Evolutionary conservation across 345 rosid genomes (phyloP), one percentile per base, ranked within the genome.

Genomic region (Brassica juncea): DNA sequence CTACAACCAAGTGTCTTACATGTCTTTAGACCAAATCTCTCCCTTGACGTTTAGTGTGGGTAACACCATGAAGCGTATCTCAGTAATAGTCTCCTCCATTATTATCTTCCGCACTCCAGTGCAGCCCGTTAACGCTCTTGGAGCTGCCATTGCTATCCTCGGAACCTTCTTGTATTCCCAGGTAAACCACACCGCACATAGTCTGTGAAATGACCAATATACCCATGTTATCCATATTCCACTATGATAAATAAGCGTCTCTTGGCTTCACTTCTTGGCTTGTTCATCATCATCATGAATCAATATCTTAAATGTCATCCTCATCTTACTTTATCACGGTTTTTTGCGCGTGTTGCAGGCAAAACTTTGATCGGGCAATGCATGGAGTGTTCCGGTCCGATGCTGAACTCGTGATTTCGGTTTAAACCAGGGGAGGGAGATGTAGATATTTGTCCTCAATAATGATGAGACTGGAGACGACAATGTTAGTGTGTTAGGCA

Each of bases 141-240:
- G 99, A 73, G 97, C 98, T 27, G 98, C 97, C 85, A 90, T 95
- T 5, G 99, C 99, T 3, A 70, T 93, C 84, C 87, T 95, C 6
- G 99, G 99, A 77, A 93, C 97, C 66, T 95, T 95, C 97, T 77
- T 95, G 80, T 95, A 95, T 67, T 95, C 98, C 27, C 98, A 95
- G 99, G 99, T 93, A 84, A 84, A 52, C 21, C 25, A 16, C 21
- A 12, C 49, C 15, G 9, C 68, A 37, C 54, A 61, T 57, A 55
- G 44, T 6, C 15, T 64, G 35, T 25, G 9, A 30, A 60, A 42
- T 69, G 79, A 71, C 76, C 32, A 31, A 10, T 57, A 12, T 77
- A 68, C 77, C 80, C 76, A 27, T 78, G 0, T 55, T 57, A 64
- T 52, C 55, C 15, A 21, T 67, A 35, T 68, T 9, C 44, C 39